Conservation (phyloP, 2,329 filamentous ascomycete genomes). For the Teratosphaeria zuluensis region DNA sequence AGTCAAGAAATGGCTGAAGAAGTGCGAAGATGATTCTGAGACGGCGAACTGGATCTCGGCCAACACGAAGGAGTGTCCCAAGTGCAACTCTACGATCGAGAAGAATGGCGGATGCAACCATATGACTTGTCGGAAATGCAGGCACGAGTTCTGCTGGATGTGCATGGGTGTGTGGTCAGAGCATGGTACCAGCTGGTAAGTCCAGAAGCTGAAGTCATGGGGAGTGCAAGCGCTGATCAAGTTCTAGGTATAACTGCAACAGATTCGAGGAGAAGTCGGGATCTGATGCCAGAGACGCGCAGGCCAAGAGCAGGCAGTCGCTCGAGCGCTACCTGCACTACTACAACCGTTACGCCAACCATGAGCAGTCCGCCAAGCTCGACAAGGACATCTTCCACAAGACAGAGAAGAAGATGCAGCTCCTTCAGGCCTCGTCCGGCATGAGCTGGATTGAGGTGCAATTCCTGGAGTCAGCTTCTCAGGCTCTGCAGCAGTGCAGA, state of each 20-base stretch:
- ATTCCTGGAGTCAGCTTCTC: slow-evolving; percentile 85
- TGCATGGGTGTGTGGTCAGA: slow-evolving; percentile 99
- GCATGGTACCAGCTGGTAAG: slow-evolving; percentile 86
- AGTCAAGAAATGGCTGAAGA: slow-evolving; percentile 94
- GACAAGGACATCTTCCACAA: slow-evolving; percentile 94
- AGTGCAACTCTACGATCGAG: slow-evolving; percentile 93
- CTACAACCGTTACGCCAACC: slow-evolving; percentile 98
- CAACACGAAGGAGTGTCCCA: slow-evolving; percentile 96
- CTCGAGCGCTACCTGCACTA: slow-evolving; percentile 96
- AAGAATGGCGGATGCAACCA: slow-evolving; percentile 98
- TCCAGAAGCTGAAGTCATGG: not conserved
- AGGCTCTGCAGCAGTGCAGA: slow-evolving; percentile 90
- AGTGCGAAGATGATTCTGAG: slow-evolving; percentile 95
- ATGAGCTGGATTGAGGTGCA: slow-evolving; percentile 99
- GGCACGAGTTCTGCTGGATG: slow-evolving; percentile 99
- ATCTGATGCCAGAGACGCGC: slow-evolving; percentile 77
- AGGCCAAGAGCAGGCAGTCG: slow-evolving; percentile 81
- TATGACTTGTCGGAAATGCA: slow-evolving; percentile 94
- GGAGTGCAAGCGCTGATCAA: not conserved
- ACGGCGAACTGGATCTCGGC: slow-evolving; percentile 99
- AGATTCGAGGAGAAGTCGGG: slow-evolving; percentile 94
- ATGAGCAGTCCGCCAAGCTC: slow-evolving; percentile 92
- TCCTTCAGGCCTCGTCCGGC: slow-evolving; percentile 82
- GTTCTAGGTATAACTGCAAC: slow-evolving; percentile 74
- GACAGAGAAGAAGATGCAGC: slow-evolving; percentile 98